Evolutionary conservation across 2,329 filamentous ascomycete species (phyloP).

Genomic region (Raffaelea deltoideospora): DNA sequence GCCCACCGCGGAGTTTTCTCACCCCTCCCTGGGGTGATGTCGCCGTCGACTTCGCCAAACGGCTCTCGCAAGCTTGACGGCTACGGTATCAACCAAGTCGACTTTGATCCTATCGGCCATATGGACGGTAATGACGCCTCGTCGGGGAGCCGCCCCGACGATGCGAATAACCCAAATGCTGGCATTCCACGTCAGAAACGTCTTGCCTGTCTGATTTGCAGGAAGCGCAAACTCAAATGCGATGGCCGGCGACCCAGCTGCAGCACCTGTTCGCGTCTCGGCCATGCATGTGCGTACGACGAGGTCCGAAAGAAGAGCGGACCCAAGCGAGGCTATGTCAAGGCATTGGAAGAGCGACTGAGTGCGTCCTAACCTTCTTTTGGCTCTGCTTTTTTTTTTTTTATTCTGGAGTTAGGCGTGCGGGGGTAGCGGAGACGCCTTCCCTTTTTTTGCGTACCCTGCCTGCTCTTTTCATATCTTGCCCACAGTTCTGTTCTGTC

Average conservation of each 20-base stretch:
- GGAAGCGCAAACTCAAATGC: conserved; percentile 83
- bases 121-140: too few relatives aligned
- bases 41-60: too few relatives aligned
- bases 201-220: conserved; percentile 86
- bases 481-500: too few relatives aligned
- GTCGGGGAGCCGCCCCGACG: conserved; percentile 6
- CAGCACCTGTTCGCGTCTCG: conserved; percentile 73
- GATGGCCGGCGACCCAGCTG: conserved; percentile 75
- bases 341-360: conserved; percentile 80
- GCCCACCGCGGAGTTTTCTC: too few relatives aligned
- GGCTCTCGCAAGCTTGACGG: too few relatives aligned
- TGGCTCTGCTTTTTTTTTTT: not conserved
- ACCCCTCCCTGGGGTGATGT: too few relatives aligned
- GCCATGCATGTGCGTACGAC: conserved; percentile 80
- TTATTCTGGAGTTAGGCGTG: too few relatives aligned
- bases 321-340: conserved; percentile 87
- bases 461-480: not conserved
- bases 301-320: conserved; percentile 89
- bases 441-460: too few relatives aligned
- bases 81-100: too few relatives aligned
- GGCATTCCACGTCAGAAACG: conserved; percentile 70
- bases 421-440: too few relatives aligned
- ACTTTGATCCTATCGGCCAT: too few relatives aligned
- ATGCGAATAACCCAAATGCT: conserved; percentile 30
- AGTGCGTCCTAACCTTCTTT: conserved; percentile 40